phyloP scores from a whole-genome alignment of 176 grass and related monocot genomes.

The Echinochloa phyllopogon region DNA sequence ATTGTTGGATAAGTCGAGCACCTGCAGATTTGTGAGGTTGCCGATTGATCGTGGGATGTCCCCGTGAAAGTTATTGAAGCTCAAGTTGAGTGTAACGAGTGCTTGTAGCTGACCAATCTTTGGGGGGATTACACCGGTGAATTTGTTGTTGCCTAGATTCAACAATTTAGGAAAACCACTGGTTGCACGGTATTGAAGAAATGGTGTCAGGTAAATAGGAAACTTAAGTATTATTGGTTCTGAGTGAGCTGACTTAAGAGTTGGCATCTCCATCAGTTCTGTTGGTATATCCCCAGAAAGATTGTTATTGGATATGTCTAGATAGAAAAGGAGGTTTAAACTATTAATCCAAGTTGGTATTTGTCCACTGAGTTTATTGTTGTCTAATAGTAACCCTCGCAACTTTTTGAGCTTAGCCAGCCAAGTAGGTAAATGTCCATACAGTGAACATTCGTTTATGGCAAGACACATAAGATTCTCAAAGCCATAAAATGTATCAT shows the following conservation, averaged over 20 bases:
- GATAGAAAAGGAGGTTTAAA: conserved; percentile 31
- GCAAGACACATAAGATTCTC: conserved; percentile 41
- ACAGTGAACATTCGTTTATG: conserved; percentile 30
- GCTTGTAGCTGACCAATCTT: conserved; percentile 42
- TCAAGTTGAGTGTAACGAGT: conserved; percentile 47
- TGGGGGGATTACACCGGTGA: conserved; percentile 32
- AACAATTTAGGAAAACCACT: conserved; percentile 34
- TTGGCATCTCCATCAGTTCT: conserved; percentile 41
- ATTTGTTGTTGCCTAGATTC: conserved; percentile 45
- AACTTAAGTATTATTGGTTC: conserved; percentile 17
- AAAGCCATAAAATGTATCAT: conserved; percentile 29
- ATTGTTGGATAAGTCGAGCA: conserved; percentile 43
- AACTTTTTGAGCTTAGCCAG: conserved; percentile 43
- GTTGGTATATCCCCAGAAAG: conserved; percentile 50
- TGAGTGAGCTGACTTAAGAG: conserved; percentile 31
- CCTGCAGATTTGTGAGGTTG: conserved; percentile 36
- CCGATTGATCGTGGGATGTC: conserved; percentile 33
- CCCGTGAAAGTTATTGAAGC: conserved; percentile 44
- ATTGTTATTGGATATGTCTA: conserved; percentile 52
- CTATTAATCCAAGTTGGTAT: conserved; percentile 54
- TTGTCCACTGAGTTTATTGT: conserved; percentile 42
- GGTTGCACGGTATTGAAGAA: conserved; percentile 21
- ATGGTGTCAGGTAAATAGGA: conserved; percentile 24
- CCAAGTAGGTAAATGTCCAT: conserved; percentile 40
- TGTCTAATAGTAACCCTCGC: conserved; percentile 7